Base-by-base conservation (phyloP, 371 early-diverging fungal species). In the Conidiobolus coronatus region DNA sequence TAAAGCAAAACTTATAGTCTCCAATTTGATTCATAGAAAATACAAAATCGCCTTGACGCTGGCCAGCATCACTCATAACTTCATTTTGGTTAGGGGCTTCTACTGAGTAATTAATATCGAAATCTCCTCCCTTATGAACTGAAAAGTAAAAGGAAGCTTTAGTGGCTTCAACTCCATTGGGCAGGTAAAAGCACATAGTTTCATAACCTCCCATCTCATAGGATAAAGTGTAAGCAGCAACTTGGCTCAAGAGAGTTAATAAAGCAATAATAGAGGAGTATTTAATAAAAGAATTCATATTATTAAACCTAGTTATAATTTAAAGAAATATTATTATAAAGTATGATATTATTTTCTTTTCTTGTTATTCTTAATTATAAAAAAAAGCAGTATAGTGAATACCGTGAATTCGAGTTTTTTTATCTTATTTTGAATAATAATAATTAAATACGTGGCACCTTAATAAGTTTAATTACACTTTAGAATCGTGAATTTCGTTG, bases 1-100 rank as follows among this genome's bases (percentile, higher is more conserved):
- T 73, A 71, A 93, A 93, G 67, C 90, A 90, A 68, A 86, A 84
- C 15, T 79, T 59, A 63, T 85, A 84, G 59, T 93, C 93, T 42
- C 93, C 93, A 2, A 64, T 66, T 43, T 68, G 54, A 33, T 73
- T 71, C 4, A 82, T 81, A 1, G 81, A 71, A 61, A 93, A 81
- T 40, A 86, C 81, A 60, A 66, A 83, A 67, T 93, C 90, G 53
- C 82, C 87, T 59, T 90, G 88, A 41, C 85, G 81, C 59, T 86
- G 83, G 42, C 74, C 71, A 52, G 74, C 70, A 46, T 86, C 89
- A 36, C 55, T 53, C 50, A 84, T 55, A 21, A 87, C 53, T 23
- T 21, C 17, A 19, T 3, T 13, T 15, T 39, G 40, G n/a, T 29
- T 23, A 5, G 48, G 48, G 9, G 20, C 36, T 22, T 47, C 36